These are phyloP conservation scores for Ceratocystis lukuohia DNA, from an alignment of 2,329 filamentous ascomycete species.

Conservation along the genomic window DNA sequence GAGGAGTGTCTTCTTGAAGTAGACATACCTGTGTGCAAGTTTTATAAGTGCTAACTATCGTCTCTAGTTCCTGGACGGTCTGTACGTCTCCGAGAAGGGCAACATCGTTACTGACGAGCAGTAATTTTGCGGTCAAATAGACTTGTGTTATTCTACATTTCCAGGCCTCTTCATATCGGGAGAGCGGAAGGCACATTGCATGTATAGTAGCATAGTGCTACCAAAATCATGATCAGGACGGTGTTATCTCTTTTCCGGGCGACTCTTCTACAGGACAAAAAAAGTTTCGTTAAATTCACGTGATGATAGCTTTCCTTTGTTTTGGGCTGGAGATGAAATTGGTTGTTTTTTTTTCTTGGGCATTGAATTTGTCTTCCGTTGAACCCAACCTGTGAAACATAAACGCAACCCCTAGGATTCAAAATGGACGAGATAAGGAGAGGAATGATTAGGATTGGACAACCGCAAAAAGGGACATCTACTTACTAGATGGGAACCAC, in stretches of 20 bases:
- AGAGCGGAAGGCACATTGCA: constrained; percentile 50
- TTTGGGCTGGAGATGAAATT: constrained; percentile 12
- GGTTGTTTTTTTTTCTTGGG: constrained; percentile 5
- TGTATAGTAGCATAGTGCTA: constrained; percentile 43
- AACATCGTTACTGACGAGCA: constrained; percentile 71
- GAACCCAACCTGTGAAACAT: constrained; percentile 4
- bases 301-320: constrained; percentile 16
- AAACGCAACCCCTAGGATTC: neutral
- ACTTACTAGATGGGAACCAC: neutral
- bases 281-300: constrained; percentile 20
- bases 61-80: constrained; percentile 88
- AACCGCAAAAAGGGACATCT: neutral
- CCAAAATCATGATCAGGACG: constrained; percentile 25
- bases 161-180: constrained; percentile 39
- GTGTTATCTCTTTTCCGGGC: constrained; percentile 22
- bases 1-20: neutral
- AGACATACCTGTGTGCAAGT: neutral
- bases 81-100: constrained; percentile 98
- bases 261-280: constrained; percentile 20
- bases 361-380: neutral
- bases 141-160: constrained; percentile 43
- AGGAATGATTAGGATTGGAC: neutral
- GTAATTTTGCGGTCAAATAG: constrained; percentile 30
- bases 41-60: constrained; percentile 21
- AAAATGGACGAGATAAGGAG: neutral